Evolutionary conservation across 2,329 filamentous ascomycete genomes (phyloP), one percentile per base, ranked within the genome.

Genomic region (Paracorniculantispora psalliotae): DNA sequence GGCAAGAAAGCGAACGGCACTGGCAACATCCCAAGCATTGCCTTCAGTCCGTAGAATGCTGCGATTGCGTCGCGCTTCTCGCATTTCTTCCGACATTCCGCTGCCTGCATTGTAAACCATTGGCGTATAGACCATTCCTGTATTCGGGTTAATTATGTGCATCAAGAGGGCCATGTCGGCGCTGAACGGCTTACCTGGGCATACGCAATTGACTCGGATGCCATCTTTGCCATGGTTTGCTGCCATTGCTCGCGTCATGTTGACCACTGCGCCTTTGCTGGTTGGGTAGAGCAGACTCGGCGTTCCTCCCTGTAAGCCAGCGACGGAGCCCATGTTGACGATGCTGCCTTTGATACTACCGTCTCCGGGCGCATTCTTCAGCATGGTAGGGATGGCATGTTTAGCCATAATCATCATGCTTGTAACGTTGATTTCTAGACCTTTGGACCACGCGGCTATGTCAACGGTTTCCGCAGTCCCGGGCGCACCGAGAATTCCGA

Each of bases 381-480:
- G 62, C 85, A 88, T 88, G 3, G 73, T 79, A 0, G 85, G 85
- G 30, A 89, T 79, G 0, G 79, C 79, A 63, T 82, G 80, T 64
- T 86, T 86, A 19, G 75, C 74, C 83, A 88, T 87, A 57, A 81
- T 73, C 30, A 88, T 80, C 85, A 88, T 88, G 64, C 81, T 85
- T 4, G 78, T 79, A 4, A 89, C 82, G 64, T 89, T 89, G 49
- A 87, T 72, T 47, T 85, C 77, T 57, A 89, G 75, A 0, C 79
- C 77, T 53, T 75, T 76, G 0, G 79, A 74, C 83, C 83, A 89
- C 12, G 76, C 73, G 0, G 69, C 76, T 75, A 86, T 80, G 64
- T 88, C 82, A 0, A 87, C 80, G 0, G 84, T 80, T 1, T 83
- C 75, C 0, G 85, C 84, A 1, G 81, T 86, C 0, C 86, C 86